Conservation (phyloP, 495 filamentous ascomycete species). For the Diplogelasinospora grovesii region DNA sequence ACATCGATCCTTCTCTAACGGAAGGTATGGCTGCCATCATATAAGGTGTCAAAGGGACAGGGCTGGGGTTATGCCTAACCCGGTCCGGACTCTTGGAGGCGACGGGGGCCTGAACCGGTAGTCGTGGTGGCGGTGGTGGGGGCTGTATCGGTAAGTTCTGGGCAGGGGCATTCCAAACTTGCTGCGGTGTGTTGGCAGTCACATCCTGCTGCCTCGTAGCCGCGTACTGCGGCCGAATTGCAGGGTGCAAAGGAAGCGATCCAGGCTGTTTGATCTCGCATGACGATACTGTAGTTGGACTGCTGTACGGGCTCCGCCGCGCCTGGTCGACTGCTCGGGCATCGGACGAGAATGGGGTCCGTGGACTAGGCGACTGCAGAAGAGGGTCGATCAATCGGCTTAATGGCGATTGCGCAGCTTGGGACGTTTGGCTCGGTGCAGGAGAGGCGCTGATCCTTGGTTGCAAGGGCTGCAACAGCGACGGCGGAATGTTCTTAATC, state of each 20-base stretch:
- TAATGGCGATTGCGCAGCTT: too few species aligned
- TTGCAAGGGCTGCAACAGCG: constrained; percentile 14
- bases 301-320: neutral
- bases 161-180: too few species aligned
- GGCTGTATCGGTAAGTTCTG: too few species aligned
- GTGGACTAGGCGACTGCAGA: neutral
- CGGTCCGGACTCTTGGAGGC: constrained; percentile 4
- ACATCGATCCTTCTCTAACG: too few species aligned
- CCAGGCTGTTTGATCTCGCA: constrained; percentile 10
- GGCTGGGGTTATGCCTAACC: constrained; percentile 28
- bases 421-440: too few species aligned
- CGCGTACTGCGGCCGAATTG: constrained; percentile 39
- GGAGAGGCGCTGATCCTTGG: constrained; percentile 10
- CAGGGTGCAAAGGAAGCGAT: constrained; percentile 34
- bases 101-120: constrained; percentile 2
- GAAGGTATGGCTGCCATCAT: constrained; percentile 14
- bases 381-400: too few species aligned
- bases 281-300: neutral
- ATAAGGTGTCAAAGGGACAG: constrained; percentile 26
- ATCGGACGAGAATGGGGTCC: neutral
- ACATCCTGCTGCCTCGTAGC: constrained; percentile 27
- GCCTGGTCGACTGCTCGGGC: neutral
- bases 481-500: constrained; percentile 15
- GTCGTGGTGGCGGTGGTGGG: neutral
- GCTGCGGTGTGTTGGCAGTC: too few species aligned